phyloP scores from a whole-genome alignment of 75 land plant species.

The Picea sitchensis region DNA sequence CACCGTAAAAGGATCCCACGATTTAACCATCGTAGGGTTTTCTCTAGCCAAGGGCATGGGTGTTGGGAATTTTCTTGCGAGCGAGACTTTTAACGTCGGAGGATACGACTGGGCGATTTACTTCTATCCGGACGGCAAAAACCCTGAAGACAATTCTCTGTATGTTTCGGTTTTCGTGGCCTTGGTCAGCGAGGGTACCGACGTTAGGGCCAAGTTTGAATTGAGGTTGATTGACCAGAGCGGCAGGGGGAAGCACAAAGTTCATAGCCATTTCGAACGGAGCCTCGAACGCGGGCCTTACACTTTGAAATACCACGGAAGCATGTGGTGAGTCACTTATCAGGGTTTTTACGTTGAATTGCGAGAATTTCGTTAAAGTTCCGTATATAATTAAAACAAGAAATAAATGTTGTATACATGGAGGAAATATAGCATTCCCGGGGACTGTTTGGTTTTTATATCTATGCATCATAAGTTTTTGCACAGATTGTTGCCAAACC shows the following conservation, averaged over 20 bases:
- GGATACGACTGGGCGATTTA: constrained; percentile 61
- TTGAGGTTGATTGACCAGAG: constrained; percentile 54
- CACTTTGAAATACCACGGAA: constrained; percentile 51
- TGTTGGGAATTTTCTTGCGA: background rate
- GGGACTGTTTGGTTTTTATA: no score
- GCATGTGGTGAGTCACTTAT: constrained; percentile 58
- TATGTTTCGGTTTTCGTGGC: constrained; percentile 63
- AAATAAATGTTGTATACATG: no score
- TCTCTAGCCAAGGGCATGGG: constrained; percentile 9
- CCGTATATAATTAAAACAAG: no score
- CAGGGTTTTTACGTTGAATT: background rate
- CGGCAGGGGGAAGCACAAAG: constrained; percentile 53
- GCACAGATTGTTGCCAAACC: no score
- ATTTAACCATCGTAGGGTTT: background rate
- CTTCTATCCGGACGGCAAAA: constrained; percentile 61
- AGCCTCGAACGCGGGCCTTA: constrained; percentile 57
- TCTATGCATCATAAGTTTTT: no score
- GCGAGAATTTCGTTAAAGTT: background rate
- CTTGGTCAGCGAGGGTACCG: constrained; percentile 58
- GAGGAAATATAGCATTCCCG: no score
- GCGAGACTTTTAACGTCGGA: constrained; percentile 28
- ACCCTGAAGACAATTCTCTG: constrained; percentile 50
- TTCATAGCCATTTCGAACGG: constrained; percentile 59
- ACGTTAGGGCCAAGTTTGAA: constrained; percentile 57
- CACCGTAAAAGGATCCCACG: constrained; percentile 1